Percentiles rank a stretch among this genome's conserved stretches.
Evolutionary conservation across 257 asterid genomes (phyloP).

Genomic region (Capsicum chinense): DNA sequence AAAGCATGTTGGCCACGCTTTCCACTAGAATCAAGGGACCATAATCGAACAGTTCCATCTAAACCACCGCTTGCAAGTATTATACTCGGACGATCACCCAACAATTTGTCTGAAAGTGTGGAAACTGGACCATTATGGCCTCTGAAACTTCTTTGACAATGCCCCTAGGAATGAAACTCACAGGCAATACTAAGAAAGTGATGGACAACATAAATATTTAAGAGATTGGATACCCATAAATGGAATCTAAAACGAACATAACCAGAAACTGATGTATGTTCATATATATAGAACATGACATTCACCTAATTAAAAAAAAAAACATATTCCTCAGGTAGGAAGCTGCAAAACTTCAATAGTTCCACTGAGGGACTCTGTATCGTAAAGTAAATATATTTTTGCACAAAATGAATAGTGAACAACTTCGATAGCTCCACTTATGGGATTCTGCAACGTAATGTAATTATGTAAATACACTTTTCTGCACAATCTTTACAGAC

Average conservation of each 20-base stretch:
- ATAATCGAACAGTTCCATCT: slow-evolving; percentile 84
- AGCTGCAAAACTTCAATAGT: not conserved
- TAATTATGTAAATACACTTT: not conserved
- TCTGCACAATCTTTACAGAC: not conserved
- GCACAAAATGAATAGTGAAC: not conserved
- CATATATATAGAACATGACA: slow-evolving; percentile 3
- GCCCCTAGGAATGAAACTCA: slow-evolving; percentile 51
- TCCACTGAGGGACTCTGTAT: slow-evolving; percentile 11
- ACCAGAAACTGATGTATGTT: slow-evolving; percentile 25
- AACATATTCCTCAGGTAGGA: not conserved
- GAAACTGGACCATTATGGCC: slow-evolving; percentile 72
- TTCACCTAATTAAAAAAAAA: not conserved
- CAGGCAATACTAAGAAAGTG: not conserved
- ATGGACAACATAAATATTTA: not conserved
- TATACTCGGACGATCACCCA: slow-evolving; percentile 60
- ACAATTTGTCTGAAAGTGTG: slow-evolving; percentile 69
- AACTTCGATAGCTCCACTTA: not conserved
- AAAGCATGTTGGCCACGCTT: slow-evolving; percentile 67
- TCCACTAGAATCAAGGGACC: slow-evolving; percentile 75
- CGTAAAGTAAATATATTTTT: not conserved
- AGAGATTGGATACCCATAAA: not conserved
- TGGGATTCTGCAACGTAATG: not conserved
- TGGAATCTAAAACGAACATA: slow-evolving; percentile 4
- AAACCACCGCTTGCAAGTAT: slow-evolving; percentile 85
- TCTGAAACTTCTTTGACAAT: slow-evolving; percentile 66